These are phyloP conservation scores for Rhodosporidiobolus odoratus DNA, from an alignment of 768 basidiomycete genomes.

Conservation along the genomic window DNA sequence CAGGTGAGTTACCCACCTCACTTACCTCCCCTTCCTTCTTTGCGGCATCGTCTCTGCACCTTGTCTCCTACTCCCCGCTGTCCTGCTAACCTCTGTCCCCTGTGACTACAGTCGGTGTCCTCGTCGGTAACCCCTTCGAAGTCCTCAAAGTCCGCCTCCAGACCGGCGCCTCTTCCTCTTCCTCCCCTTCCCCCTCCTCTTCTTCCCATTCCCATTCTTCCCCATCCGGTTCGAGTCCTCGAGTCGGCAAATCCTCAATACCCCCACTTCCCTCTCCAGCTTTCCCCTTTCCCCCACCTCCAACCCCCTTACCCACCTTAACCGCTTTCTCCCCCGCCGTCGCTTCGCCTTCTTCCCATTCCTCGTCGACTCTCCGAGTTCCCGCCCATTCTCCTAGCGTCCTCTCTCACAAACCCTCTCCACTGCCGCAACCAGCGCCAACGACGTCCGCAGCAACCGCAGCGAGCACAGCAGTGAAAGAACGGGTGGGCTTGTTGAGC, in stretches of 20 bases:
- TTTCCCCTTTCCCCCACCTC: constrained; percentile 15
- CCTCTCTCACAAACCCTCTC: background rate
- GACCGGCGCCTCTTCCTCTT: constrained; percentile 9
- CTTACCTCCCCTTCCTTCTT: background rate
- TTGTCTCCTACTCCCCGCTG: background rate
- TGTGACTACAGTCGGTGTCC: constrained; percentile 28
- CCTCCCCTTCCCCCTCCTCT: constrained; percentile 1
- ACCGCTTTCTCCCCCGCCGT: background rate
- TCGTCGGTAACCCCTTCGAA: constrained; percentile 36
- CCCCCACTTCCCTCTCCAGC: constrained; percentile 6
- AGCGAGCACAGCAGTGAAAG: background rate
- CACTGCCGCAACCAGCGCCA: background rate
- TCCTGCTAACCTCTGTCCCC: too few relatives aligned
- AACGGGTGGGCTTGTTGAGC: constrained; percentile 7
- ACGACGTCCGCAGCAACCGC: background rate
- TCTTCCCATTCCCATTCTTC: constrained; percentile 6
- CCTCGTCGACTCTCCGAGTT: background rate
- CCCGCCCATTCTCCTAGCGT: background rate
- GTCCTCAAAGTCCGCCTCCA: constrained; percentile 39
- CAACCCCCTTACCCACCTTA: too few relatives aligned
- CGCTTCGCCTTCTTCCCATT: background rate
- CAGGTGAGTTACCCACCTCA: constrained; percentile 8
- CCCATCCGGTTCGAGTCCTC: constrained; percentile 7
- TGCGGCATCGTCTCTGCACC: background rate
- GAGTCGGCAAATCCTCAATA: constrained; percentile 32